A percentile compares a stretch with the other conserved stretches of the same genome.
Evolutionary conservation across 2,329 filamentous ascomycete species (phyloP).

Genomic region (Trematosphaeria pertusa): DNA sequence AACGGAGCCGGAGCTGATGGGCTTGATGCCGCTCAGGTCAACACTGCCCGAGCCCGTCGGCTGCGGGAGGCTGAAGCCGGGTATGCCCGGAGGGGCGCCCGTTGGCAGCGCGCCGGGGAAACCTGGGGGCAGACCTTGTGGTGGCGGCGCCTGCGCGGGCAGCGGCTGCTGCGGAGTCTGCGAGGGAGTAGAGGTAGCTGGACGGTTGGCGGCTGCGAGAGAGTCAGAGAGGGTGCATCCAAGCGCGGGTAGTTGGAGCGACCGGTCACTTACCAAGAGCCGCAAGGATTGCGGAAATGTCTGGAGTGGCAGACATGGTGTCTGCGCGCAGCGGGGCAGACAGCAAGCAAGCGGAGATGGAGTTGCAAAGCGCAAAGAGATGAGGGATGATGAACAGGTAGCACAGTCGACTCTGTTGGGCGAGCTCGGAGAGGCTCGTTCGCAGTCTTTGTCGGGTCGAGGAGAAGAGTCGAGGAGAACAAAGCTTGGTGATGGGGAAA

Average conservation of each 20-base stretch:
- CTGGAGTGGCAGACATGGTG: conserved; percentile 45
- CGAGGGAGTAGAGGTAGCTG: conserved; percentile 55
- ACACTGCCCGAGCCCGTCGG: conserved; percentile 77
- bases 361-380: not conserved
- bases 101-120: conserved; percentile 53
- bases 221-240: too few relatives aligned
- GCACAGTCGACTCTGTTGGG: not conserved
- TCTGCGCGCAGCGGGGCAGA: conserved; percentile 7
- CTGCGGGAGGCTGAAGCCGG: conserved; percentile 65
- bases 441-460: conserved; percentile 7
- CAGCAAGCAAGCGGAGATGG: conserved; percentile 1
- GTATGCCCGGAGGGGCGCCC: conserved; percentile 50
- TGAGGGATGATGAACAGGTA: not conserved
- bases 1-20: conserved; percentile 79
- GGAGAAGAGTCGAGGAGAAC: not conserved
- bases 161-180: conserved; percentile 53
- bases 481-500: not conserved
- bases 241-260: too few relatives aligned
- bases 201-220: conserved; percentile 52
- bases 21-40: conserved; percentile 80
- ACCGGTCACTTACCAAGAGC: conserved; percentile 41
- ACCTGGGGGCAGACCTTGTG: conserved; percentile 51
- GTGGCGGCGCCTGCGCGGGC: conserved; percentile 50
- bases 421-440: not conserved
- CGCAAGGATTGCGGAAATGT: conserved; percentile 48